These are phyloP conservation scores for Epithemia pelagica DNA, from an alignment of 108 stramenopile species.

Conservation along the genomic window DNA sequence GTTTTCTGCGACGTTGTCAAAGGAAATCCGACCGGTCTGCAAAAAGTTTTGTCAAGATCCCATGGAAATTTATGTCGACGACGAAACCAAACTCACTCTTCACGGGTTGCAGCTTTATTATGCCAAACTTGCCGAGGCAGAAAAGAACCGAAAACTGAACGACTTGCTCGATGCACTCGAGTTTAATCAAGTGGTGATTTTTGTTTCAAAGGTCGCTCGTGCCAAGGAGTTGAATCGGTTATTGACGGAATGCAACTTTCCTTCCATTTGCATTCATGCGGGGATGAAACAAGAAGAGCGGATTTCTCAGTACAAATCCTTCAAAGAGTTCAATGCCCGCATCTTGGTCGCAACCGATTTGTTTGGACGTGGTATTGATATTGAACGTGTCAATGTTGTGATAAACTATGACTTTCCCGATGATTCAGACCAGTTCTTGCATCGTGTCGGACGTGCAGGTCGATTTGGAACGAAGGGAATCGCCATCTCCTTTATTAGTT, in stretches of 20 bases:
- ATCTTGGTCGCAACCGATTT: conserved; percentile 99
- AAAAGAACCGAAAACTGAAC: conserved; percentile 99
- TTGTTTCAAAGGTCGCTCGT: conserved; percentile 95
- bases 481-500: conserved; percentile 96
- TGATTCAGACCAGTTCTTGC: conserved; percentile 96
- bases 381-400: conserved; percentile 99
- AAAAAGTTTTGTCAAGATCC: conserved; percentile 99
- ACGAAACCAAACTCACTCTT: conserved; percentile 98
- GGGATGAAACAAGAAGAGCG: conserved; percentile 96
- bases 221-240: conserved; percentile 91
- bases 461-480: conserved; percentile 99
- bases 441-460: conserved; percentile 97
- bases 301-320: conserved; percentile 93
- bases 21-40: conserved; percentile 98
- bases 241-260: conserved; percentile 99
- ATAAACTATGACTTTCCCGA: conserved; percentile 99
- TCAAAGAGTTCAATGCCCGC: conserved; percentile 98
- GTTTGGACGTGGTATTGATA: conserved; percentile 99
- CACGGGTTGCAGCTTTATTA: conserved; percentile 99
- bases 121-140: conserved; percentile 92
- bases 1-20: conserved; percentile 96
- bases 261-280: conserved; percentile 96
- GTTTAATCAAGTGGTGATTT: conserved; percentile 99
- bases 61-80: conserved; percentile 99
- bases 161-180: conserved; percentile 97